Evolutionary conservation across 306 rosid species (phyloP).

Genomic region (Acacia acuminata): DNA sequence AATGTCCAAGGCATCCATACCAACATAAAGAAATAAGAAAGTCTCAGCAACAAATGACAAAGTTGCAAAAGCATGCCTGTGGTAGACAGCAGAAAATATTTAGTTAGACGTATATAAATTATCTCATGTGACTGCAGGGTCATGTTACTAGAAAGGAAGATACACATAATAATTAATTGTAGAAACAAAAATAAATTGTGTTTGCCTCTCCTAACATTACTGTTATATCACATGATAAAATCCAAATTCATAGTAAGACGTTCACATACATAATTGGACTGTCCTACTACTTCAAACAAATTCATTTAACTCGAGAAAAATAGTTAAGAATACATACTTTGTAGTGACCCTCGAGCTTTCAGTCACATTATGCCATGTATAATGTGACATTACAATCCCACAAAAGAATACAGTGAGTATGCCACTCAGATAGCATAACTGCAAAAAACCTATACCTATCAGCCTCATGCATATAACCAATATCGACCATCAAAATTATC

Average conservation of each 20-base stretch:
- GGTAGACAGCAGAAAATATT: conserved; percentile 17
- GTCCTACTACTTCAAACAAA: neutral
- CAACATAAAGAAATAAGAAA: conserved; percentile 92
- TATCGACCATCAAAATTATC: neutral
- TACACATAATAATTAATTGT: neutral
- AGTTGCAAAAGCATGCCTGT: conserved; percentile 96
- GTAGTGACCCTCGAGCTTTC: conserved; percentile 93
- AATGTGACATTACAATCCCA: conserved; percentile 99
- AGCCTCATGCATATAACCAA: conserved; percentile 24
- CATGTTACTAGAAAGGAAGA: neutral
- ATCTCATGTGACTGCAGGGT: neutral
- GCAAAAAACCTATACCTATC: conserved; percentile 45
- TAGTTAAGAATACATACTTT: conserved; percentile 59
- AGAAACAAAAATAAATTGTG: neutral
- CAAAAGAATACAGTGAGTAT: conserved; percentile 97
- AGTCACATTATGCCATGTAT: conserved; percentile 97
- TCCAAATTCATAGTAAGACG: neutral
- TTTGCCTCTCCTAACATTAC: neutral
- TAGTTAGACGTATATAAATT: neutral
- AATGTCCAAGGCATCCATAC: conserved; percentile 98
- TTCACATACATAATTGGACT: conserved; percentile 3
- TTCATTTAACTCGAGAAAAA: conserved; percentile 22
- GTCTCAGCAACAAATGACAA: conserved; percentile 90
- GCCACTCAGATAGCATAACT: conserved; percentile 87
- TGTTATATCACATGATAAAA: neutral